These are phyloP conservation scores for Solanum ossicruentum DNA, from an alignment of 257 asterid species.

Conservation along the genomic window DNA sequence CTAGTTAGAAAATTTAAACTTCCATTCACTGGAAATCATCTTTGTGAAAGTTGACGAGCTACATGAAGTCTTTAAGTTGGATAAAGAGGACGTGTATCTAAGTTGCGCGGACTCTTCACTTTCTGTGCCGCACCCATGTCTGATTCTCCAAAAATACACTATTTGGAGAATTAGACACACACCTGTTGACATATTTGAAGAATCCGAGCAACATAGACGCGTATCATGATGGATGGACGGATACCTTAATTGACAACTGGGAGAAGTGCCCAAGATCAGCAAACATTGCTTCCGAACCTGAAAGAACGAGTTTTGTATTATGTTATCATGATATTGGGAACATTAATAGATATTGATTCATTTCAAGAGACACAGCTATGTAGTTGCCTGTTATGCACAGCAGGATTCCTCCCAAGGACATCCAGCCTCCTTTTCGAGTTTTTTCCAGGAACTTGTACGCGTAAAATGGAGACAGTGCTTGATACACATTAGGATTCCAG, in stretches of 20 bases:
- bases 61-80: neutral
- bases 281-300: constrained; percentile 99
- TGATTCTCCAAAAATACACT: too few species aligned
- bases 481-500: constrained; percentile 82
- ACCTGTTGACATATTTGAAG: too few species aligned
- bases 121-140: too few species aligned
- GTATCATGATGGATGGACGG: neutral
- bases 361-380: neutral
- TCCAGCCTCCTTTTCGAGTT: constrained; percentile 77
- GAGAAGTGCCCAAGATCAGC: constrained; percentile 97
- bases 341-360: neutral
- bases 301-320: neutral
- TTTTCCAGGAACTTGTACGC: constrained; percentile 80
- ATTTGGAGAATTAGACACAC: too few species aligned
- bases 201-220: too few species aligned
- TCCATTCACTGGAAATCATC: neutral
- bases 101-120: too few species aligned
- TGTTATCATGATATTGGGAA: neutral
- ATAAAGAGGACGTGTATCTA: neutral
- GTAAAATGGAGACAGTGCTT: constrained; percentile 76
- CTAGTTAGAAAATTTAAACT: neutral
- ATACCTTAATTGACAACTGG: constrained; percentile 77
- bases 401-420: constrained; percentile 91
- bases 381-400: constrained; percentile 74
- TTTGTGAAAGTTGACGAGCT: neutral